Conservation (phyloP, 176 grass and related monocot genomes). For the Puya raimondii region DNA sequence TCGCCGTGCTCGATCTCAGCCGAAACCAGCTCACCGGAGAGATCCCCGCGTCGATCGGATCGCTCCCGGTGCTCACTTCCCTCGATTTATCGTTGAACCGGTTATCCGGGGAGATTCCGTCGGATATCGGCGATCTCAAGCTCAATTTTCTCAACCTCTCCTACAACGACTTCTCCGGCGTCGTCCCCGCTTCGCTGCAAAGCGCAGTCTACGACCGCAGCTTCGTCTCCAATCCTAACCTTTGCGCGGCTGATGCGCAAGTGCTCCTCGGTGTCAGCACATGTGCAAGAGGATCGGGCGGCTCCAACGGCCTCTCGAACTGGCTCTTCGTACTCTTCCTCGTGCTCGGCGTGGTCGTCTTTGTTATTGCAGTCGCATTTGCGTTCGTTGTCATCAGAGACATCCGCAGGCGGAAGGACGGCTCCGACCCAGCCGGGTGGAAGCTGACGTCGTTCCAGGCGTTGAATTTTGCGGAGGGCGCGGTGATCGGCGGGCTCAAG, state of each 20-base stretch:
- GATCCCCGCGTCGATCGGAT: constrained; percentile 48
- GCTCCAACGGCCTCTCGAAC: constrained; percentile 27
- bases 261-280: constrained; percentile 29
- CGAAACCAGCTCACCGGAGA: constrained; percentile 38
- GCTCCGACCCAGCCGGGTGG: constrained; percentile 27
- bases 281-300: constrained; percentile 11
- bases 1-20: constrained; percentile 43
- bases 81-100: constrained; percentile 74
- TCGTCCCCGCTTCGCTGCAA: constrained; percentile 36
- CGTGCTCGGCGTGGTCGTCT: constrained; percentile 22
- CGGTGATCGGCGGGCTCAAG: constrained; percentile 33
- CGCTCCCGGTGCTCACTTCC: constrained; percentile 25
- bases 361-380: constrained; percentile 28
- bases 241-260: constrained; percentile 30
- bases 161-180: constrained; percentile 53
- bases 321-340: constrained; percentile 41
- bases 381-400: constrained; percentile 31
- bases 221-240: constrained; percentile 63
- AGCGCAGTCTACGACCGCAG: constrained; percentile 35
- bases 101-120: constrained; percentile 55
- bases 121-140: constrained; percentile 20
- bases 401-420: constrained; percentile 22
- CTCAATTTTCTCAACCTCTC: constrained; percentile 62
- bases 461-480: constrained; percentile 39
- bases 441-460: constrained; percentile 67